phyloP scores from a whole-genome alignment of 768 basidiomycete genomes.

The Rhodosporidiobolus sp. region DNA sequence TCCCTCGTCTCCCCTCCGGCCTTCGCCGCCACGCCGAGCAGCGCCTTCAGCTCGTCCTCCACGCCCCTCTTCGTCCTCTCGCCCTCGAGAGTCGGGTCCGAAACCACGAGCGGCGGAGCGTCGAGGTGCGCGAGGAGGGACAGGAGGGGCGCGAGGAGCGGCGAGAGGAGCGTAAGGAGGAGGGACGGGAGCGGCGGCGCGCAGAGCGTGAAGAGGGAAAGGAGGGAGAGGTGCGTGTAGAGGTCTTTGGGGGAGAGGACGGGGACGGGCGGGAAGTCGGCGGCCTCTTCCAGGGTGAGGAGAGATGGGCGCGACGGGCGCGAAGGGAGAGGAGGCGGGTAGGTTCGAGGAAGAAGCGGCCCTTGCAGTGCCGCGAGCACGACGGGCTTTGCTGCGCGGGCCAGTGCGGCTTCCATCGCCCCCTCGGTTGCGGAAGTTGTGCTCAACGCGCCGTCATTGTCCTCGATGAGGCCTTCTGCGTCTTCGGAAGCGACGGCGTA shows the following conservation, averaged over 20 bases:
- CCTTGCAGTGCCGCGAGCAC: neutral
- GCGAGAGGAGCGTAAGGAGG: slow-evolving; percentile 2
- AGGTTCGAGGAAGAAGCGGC: neutral
- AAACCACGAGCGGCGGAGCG: slow-evolving; percentile 67
- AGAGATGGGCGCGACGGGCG: neutral
- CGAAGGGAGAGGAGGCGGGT: too few species aligned
- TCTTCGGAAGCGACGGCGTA: neutral
- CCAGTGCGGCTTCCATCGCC: neutral
- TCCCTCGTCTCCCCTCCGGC: slow-evolving; percentile 56
- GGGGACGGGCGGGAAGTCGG: neutral
- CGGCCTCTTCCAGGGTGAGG: neutral
- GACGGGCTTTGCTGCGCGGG: neutral
- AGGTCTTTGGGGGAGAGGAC: neutral
- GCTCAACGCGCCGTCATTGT: neutral
- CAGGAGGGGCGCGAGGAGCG: slow-evolving; percentile 59
- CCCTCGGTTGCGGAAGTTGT: neutral
- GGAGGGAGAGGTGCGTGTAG: slow-evolving; percentile 1
- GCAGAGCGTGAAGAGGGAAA: slow-evolving; percentile 8
- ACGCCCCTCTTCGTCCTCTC: slow-evolving; percentile 55
- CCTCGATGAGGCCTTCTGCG: too few species aligned
- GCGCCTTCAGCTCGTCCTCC: slow-evolving; percentile 64
- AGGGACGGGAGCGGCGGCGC: slow-evolving; percentile 11
- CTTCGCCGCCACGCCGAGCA: slow-evolving; percentile 73
- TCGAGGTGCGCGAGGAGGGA: slow-evolving; percentile 55
- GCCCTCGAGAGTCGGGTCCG: slow-evolving; percentile 60